phyloP scores from a whole-genome alignment of 129 eudicot species.

The Escallonia herrerae region DNA sequence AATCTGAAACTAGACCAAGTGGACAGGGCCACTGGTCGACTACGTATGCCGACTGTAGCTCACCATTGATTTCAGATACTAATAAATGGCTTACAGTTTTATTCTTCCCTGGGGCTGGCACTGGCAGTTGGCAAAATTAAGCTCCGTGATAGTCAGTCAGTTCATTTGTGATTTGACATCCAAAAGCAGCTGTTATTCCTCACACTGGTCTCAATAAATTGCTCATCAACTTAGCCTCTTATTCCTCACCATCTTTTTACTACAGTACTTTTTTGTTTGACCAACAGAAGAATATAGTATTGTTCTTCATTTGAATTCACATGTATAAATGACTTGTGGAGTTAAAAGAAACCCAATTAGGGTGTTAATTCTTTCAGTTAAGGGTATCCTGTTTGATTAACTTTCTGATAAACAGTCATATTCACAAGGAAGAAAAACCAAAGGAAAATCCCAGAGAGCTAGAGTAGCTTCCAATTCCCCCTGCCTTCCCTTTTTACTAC shows the following conservation, averaged over 20 bases:
- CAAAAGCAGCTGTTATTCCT: conserved; percentile 3
- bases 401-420: conserved; percentile 35
- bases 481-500: conserved; percentile 33
- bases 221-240: neutral
- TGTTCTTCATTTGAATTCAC: too few relatives aligned
- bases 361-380: neutral
- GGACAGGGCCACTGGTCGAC: too few relatives aligned
- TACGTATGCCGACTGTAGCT: too few relatives aligned
- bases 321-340: too few relatives aligned
- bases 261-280: too few relatives aligned
- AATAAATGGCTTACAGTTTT: too few relatives aligned
- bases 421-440: conserved; percentile 12
- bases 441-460: neutral
- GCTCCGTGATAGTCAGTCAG: neutral
- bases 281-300: too few relatives aligned
- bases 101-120: too few relatives aligned
- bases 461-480: conserved; percentile 22
- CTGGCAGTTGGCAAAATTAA: conserved; percentile 4
- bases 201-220: neutral
- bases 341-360: too few relatives aligned
- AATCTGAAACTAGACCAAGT: too few relatives aligned
- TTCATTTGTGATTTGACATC: conserved; percentile 6
- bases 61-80: too few relatives aligned
- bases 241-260: too few relatives aligned
- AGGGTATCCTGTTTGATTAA: neutral